Evolutionary conservation across 2,329 filamentous ascomycete genomes (phyloP).

Genomic region (Penicillium sp.): DNA sequence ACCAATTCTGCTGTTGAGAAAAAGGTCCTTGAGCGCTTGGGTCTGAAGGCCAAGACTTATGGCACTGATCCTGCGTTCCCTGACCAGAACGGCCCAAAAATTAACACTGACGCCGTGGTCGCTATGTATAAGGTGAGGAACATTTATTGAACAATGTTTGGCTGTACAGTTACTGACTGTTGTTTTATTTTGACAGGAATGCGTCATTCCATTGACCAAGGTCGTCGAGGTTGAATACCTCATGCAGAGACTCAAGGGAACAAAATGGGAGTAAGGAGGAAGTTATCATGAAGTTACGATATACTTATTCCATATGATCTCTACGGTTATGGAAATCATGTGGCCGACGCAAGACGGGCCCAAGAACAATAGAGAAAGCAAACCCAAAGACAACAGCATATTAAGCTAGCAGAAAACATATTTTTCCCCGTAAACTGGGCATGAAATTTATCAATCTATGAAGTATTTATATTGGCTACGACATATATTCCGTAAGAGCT

Average conservation of each 20-base stretch:
- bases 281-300: conserved; percentile 19
- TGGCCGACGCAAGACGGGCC: background rate
- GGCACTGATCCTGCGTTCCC: conserved; percentile 77
- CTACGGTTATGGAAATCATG: conserved; percentile 10
- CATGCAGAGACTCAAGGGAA: conserved; percentile 76
- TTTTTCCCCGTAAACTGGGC: conserved; percentile 20
- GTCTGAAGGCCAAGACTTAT: conserved; percentile 89
- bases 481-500: conserved; percentile 71
- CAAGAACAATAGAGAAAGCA: background rate
- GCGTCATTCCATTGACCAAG: conserved; percentile 95
- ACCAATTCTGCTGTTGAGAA: conserved; percentile 86
- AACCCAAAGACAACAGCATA: background rate
- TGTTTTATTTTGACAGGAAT: conserved; percentile 50
- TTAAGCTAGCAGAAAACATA: conserved; percentile 10
- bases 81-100: conserved; percentile 61
- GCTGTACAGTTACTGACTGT: background rate
- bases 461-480: conserved; percentile 14
- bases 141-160: background rate
- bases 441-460: conserved; percentile 18
- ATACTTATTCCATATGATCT: conserved; percentile 12
- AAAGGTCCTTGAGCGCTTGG: conserved; percentile 82
- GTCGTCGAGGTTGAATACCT: conserved; percentile 97
- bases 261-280: conserved; percentile 46
- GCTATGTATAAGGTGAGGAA: conserved; percentile 70
- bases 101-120: conserved; percentile 88